Evolutionary conservation across 768 basidiomycete genomes (phyloP).

Genomic region (Tricholoma furcatifolium): DNA sequence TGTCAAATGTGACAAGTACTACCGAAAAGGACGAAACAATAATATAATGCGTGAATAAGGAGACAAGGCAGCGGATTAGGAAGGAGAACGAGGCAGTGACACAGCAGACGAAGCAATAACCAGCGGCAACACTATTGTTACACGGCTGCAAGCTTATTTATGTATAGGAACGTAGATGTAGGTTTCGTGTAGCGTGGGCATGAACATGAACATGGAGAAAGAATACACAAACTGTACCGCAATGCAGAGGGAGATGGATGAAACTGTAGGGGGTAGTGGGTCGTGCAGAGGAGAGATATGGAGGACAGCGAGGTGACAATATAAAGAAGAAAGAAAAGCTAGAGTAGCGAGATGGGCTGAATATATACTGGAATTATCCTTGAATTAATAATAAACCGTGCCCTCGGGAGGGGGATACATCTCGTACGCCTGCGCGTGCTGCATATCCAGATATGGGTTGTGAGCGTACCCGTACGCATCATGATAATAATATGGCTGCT

Average conservation of each 20-base stretch:
- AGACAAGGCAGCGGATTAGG: not conserved
- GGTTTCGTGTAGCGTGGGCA: slow-evolving; percentile 3
- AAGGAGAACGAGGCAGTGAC: slow-evolving; percentile 7
- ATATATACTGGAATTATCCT: slow-evolving; percentile 19
- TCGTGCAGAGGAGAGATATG: slow-evolving; percentile 2
- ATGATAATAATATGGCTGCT: slow-evolving; percentile 68
- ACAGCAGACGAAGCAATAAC: slow-evolving; percentile 4
- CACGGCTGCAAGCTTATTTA: not conserved
- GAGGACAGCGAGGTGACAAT: not conserved
- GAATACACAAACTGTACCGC: slow-evolving; percentile 12
- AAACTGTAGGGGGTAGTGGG: not conserved
- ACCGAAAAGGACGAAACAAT: too few relatives aligned
- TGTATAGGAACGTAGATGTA: not conserved
- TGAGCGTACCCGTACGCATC: slow-evolving; percentile 58
- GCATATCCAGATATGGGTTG: slow-evolving; percentile 66
- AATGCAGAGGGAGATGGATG: slow-evolving; percentile 5
- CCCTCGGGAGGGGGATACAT: slow-evolving; percentile 56
- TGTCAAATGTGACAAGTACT: too few relatives aligned
- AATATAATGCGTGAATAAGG: too few relatives aligned
- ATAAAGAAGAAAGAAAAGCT: slow-evolving; percentile 1
- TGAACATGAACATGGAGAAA: slow-evolving; percentile 10
- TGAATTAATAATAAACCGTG: slow-evolving; percentile 59
- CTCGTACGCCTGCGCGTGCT: slow-evolving; percentile 65
- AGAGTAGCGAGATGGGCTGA: slow-evolving; percentile 20
- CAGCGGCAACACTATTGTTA: not conserved